Percentiles rank a stretch among this genome's conserved stretches.
phyloP scores from a whole-genome alignment of 495 filamentous ascomycete species.

The Cladorrhinum samala region DNA sequence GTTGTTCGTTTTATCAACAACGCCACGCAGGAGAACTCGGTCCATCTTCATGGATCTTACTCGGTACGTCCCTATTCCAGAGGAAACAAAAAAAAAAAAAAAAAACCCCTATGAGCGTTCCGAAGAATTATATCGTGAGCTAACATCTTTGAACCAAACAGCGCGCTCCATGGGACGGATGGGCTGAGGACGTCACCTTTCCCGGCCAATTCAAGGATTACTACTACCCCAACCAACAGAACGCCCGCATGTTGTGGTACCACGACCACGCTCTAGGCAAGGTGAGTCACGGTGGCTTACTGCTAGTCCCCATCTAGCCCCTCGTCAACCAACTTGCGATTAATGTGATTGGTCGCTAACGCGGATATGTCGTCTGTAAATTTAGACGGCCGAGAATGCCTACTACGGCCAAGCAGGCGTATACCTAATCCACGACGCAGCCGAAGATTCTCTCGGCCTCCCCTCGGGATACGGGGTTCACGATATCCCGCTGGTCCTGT shows the following conservation, averaged over 20 bases:
- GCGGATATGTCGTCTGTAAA: no score
- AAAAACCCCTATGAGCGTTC: no score
- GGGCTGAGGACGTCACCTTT: slow-evolving; percentile 48
- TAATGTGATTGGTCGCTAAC: no score
- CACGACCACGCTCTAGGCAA: slow-evolving; percentile 46
- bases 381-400: slow-evolving; percentile 45
- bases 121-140: no score
- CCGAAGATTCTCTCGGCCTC: slow-evolving; percentile 39
- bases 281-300: no score
- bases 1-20: slow-evolving; percentile 51
- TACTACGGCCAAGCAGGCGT: slow-evolving; percentile 49
- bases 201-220: slow-evolving; percentile 53
- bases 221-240: slow-evolving; percentile 52
- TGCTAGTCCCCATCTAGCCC: no score
- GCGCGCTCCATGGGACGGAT: slow-evolving; percentile 41
- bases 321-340: no score
- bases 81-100: no score
- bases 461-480: slow-evolving; percentile 42
- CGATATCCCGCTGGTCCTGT: slow-evolving; percentile 47
- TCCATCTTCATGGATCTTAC: slow-evolving; percentile 50
- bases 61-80: slow-evolving; percentile 27
- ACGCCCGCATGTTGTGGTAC: slow-evolving; percentile 50
- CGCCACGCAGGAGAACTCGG: slow-evolving; percentile 30
- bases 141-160: background rate
- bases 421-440: slow-evolving; percentile 37